phyloP scores from a whole-genome alignment of 805 yeast genomes.

The Saccharomycopsis selenospora region DNA sequence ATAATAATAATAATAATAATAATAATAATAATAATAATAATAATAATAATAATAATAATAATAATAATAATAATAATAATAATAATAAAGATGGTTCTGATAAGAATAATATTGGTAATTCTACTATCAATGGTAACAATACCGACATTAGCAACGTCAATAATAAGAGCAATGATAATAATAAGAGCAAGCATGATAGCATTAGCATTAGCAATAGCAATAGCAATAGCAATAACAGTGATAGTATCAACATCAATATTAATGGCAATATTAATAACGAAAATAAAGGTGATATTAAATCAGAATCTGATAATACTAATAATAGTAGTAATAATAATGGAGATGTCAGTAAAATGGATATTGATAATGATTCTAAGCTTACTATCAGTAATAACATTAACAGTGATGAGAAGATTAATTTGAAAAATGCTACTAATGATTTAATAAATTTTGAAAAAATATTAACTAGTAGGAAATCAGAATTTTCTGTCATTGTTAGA shows the following conservation, averaged over 20 bases:
- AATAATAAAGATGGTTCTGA: background rate
- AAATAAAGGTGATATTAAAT: constrained; percentile 20
- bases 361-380: background rate
- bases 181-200: too few relatives aligned
- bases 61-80: background rate
- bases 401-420: constrained; percentile 24
- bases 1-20: too few relatives aligned
- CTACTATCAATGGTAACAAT: too few relatives aligned
- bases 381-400: background rate
- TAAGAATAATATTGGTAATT: too few relatives aligned
- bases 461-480: background rate
- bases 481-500: constrained; percentile 6
- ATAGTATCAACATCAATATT: background rate
- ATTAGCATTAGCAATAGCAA: too few relatives aligned
- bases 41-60: background rate
- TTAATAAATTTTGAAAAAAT: constrained; percentile 22
- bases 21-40: too few relatives aligned
- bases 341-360: background rate
- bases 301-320: constrained; percentile 14
- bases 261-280: constrained; percentile 11
- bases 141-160: too few relatives aligned
- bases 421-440: constrained; percentile 26
- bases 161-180: too few relatives aligned
- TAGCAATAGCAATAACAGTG: background rate
- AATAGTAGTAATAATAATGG: constrained; percentile 2